A percentile compares a stretch with the other conserved stretches of the same genome.
Evolutionary conservation across 306 rosid genomes (phyloP).

Genomic region (Abrus pulchellus): DNA sequence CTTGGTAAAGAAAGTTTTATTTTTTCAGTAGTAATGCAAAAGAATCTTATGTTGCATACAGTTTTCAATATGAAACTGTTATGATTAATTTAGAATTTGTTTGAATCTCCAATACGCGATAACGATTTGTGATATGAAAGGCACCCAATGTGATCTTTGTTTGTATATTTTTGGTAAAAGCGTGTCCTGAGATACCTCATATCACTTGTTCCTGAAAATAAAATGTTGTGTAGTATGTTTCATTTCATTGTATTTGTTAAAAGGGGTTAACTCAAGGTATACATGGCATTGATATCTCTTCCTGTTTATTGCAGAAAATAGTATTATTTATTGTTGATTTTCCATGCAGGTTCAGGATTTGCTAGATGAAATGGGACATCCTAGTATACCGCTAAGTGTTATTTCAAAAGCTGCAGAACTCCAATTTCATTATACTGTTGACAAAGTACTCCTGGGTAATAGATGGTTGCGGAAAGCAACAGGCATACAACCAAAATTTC

Average conservation of each 20-base stretch:
- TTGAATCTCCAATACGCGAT: conserved; percentile 32
- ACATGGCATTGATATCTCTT: conserved; percentile 6
- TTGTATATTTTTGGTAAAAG: conserved; percentile 23
- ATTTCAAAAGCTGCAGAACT: conserved; percentile 94
- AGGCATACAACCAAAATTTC: conserved; percentile 96
- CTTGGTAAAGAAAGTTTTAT: not conserved
- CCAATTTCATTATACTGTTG: conserved; percentile 87
- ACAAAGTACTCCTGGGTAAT: conserved; percentile 85
- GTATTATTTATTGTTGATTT: conserved; percentile 8
- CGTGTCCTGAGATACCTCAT: conserved; percentile 17
- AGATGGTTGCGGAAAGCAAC: conserved; percentile 95
- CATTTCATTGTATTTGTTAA: conserved; percentile 6
- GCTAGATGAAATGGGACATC: conserved; percentile 90
- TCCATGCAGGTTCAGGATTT: conserved; percentile 85
- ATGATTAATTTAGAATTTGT: conserved; percentile 20
- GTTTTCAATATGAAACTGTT: conserved; percentile 26
- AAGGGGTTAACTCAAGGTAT: conserved; percentile 1
- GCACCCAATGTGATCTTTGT: not conserved
- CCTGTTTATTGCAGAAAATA: conserved; percentile 32
- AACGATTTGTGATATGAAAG: conserved; percentile 33
- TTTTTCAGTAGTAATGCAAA: not conserved
- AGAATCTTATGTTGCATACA: conserved; percentile 2
- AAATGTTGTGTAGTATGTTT: conserved; percentile 24
- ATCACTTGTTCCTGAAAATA: conserved; percentile 38
- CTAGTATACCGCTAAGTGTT: conserved; percentile 91